Percentiles rank a stretch among this genome's conserved stretches.
Conservation (phyloP, 2,329 filamentous ascomycete species). For the Colletotrichum falcatum region DNA sequence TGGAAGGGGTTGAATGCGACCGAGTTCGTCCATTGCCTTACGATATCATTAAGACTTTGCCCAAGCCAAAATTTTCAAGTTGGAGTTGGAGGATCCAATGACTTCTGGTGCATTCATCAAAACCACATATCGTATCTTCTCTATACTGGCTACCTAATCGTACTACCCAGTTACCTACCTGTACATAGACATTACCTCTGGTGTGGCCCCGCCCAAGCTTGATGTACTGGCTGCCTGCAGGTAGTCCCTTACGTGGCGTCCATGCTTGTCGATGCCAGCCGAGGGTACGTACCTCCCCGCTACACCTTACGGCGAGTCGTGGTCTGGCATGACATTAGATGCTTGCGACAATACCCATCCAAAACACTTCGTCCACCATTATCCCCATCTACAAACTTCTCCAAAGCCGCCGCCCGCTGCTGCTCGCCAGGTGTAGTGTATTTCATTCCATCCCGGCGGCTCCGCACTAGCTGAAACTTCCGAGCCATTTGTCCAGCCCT, state of each 20-base stretch:
- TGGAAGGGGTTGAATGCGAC: background rate
- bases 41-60: background rate
- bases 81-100: background rate
- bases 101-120: background rate
- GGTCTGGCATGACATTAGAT: conserved; percentile 30
- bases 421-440: conserved; percentile 1
- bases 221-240: background rate
- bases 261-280: background rate
- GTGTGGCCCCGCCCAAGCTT: background rate
- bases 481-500: background rate
- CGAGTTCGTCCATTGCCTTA: background rate
- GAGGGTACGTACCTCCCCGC: conserved; percentile 9
- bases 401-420: background rate
- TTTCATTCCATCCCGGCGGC: conserved; percentile 15
- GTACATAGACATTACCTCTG: background rate
- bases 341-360: conserved; percentile 36
- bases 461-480: conserved; percentile 28
- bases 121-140: background rate
- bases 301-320: background rate
- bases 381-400: conserved; percentile 21
- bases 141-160: no score
- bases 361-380: conserved; percentile 27
- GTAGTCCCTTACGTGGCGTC: background rate
- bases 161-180: no score
- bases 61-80: background rate